A percentile compares a stretch with the other conserved stretches of the same genome.
phyloP scores from a whole-genome alignment of 495 filamentous ascomycete genomes.

The Xylaria venustula region DNA sequence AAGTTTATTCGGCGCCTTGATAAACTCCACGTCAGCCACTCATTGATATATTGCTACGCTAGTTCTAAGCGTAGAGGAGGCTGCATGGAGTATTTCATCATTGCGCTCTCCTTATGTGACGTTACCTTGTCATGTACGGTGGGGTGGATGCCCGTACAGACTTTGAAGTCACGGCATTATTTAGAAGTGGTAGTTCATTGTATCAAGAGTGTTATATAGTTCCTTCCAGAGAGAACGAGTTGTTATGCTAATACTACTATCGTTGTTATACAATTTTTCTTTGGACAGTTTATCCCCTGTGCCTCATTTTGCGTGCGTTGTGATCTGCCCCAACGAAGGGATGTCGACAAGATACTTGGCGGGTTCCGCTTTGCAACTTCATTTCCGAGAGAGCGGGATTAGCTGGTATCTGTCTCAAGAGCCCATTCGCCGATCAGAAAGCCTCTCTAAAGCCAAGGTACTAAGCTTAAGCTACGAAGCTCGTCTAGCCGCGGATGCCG shows the following conservation, averaged over 20 bases:
- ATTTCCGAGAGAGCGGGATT: neutral
- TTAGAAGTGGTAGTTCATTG: no score
- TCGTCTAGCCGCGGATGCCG: neutral
- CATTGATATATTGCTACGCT: neutral
- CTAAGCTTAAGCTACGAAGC: neutral
- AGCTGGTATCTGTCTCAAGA: no score
- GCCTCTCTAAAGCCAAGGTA: neutral
- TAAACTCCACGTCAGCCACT: neutral
- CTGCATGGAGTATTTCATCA: neutral
- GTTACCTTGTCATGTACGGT: no score
- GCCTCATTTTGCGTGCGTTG: no score
- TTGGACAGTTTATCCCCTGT: no score
- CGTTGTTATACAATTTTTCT: no score
- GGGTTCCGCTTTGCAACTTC: neutral
- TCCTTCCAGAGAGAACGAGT: no score
- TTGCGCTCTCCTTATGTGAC: no score
- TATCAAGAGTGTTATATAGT: no score
- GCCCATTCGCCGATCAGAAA: slow-evolving; percentile 2
- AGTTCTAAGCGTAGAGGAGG: neutral
- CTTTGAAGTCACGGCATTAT: no score
- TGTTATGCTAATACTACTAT: no score
- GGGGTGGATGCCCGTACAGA: no score
- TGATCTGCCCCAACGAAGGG: neutral
- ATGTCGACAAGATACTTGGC: neutral
- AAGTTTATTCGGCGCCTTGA: neutral